Percentiles rank a stretch among this genome's conserved stretches.
These are phyloP conservation scores for Taiozyma onychis DNA, from an alignment of 1,139 yeast genomes.

Conservation along the genomic window DNA sequence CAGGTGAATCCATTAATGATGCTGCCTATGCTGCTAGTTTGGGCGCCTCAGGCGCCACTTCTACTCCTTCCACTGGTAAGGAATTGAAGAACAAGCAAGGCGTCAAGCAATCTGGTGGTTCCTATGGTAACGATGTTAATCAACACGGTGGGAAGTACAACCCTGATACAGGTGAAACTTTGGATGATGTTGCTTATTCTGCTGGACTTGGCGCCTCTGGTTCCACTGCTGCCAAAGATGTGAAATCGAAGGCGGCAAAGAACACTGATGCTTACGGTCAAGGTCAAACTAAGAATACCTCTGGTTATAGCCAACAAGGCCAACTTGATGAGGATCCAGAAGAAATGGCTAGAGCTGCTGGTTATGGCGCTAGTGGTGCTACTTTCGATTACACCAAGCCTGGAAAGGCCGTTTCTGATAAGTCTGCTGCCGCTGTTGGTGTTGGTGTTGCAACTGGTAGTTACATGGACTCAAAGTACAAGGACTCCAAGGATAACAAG, in stretches of 20 bases:
- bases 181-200: constrained; percentile 15
- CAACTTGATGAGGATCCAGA: constrained; percentile 7
- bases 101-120: background rate
- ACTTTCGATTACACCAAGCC: constrained; percentile 6
- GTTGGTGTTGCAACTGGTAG: constrained; percentile 5
- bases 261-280: background rate
- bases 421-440: background rate
- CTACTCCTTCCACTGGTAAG: constrained; percentile 1
- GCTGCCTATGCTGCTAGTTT: constrained; percentile 14
- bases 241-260: background rate
- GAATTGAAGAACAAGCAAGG: background rate
- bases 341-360: constrained; percentile 16
- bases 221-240: constrained; percentile 8
- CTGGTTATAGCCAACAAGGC: background rate
- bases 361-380: constrained; percentile 13
- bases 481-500: background rate
- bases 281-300: background rate
- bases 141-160: background rate
- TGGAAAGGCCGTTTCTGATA: background rate
- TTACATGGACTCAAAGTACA: constrained; percentile 10
- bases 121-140: background rate
- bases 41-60: constrained; percentile 13
- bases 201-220: constrained; percentile 14
- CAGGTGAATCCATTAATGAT: constrained; percentile 9
- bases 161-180: constrained; percentile 3